Base-by-base conservation (phyloP, 495 filamentous ascomycete genomes). In the Xylaria venustula region DNA sequence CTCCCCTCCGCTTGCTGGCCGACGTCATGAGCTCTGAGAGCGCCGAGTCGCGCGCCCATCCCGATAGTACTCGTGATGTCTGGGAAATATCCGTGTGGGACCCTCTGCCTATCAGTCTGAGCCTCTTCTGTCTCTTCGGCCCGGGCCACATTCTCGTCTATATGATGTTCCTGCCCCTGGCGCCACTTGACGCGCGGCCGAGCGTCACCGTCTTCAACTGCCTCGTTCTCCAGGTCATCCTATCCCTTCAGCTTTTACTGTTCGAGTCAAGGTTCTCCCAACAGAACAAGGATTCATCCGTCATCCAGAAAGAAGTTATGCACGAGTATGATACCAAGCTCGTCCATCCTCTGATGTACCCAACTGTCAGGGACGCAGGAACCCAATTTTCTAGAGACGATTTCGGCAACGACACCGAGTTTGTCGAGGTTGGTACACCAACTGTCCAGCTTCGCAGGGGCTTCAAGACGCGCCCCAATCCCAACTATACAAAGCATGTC, bases 51-150 rank as follows among this genome's bases (percentile, higher is more conserved):
- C 85, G 92, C 69, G 87, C 91, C 15, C 90, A 96, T 71, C 92
- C 93, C 1, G 89, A 96, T 77, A 83, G 86, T 42, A 84, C 86
- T 22, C 82, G 88, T 3, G 94, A 98, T 74, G 94, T 98, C 22
- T 98, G 95, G 95, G 92, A 98, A 74, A 71, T 98, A 54, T 83
- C 87, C 0, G 83, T 98, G 15, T 98, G 94, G 94, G 92, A 98
- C 67, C 94, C 94, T 14, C 79, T 90, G 26, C 91, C 94, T 7
- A 80, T 96, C 37, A 90, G 87, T 50, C 73, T 97, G 50, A 85
- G 87, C 3, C 75, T 97, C 3, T 94, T 98, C 70, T 95, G 89
- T 64, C 77, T 94, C 47, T 96, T 98, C 76, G 96, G 92, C 66
- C 94, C 94, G 0, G 91, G 90, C 3, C 94, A 98, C 73, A 83